These are phyloP conservation scores for Liquidambar formosana DNA, from an alignment of 164 flowering plant genomes.

Conservation along the genomic window DNA sequence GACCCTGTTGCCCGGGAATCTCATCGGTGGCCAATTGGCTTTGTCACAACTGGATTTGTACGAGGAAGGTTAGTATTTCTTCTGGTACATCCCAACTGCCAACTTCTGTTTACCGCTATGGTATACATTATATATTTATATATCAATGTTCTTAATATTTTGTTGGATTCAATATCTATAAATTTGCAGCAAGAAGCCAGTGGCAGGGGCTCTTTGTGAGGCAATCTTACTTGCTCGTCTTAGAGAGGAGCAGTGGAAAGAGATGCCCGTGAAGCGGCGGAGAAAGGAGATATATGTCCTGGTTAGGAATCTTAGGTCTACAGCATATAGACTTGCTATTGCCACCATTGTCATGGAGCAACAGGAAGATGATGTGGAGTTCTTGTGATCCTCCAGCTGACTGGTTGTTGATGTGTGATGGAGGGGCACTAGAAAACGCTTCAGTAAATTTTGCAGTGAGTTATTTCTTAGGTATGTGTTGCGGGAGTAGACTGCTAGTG, in stretches of 20 bases:
- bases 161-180: background rate
- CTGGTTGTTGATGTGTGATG: background rate
- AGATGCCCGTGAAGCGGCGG: constrained; percentile 37
- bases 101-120: background rate
- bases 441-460: no score
- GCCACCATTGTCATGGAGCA: constrained; percentile 73
- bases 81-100: background rate
- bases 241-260: constrained; percentile 74
- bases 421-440: no score
- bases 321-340: constrained; percentile 76
- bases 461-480: no score
- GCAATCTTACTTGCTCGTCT: constrained; percentile 55
- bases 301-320: constrained; percentile 77
- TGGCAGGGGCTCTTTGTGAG: constrained; percentile 69
- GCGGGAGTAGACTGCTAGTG: no score
- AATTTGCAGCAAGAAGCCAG: constrained; percentile 62
- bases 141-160: background rate
- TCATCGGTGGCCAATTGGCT: constrained; percentile 79
- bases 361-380: constrained; percentile 54
- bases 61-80: constrained; percentile 67
- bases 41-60: constrained; percentile 87
- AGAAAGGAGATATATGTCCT: constrained; percentile 64
- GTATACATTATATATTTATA: background rate
- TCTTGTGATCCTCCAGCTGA: constrained; percentile 27
- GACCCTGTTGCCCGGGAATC: constrained; percentile 42